Base-by-base conservation (phyloP, 2,329 filamentous ascomycete genomes). In the Fusarium sp. region DNA sequence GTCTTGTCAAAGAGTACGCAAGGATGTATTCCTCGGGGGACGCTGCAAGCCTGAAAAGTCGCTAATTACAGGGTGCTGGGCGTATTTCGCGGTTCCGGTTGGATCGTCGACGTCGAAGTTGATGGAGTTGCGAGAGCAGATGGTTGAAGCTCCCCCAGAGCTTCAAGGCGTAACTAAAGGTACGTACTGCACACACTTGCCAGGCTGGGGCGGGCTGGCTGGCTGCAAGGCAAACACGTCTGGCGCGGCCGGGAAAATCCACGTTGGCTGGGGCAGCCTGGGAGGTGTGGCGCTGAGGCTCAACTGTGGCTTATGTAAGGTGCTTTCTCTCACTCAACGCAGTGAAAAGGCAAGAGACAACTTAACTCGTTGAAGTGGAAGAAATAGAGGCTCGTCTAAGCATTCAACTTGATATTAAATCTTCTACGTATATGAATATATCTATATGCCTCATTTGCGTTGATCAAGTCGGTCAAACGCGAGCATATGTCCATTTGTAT, bases 151-250 rank as follows among this genome's bases (percentile, higher is more conserved):
- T 75, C 72, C 72, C 62, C 50, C 67, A 54, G 72, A 74, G 72
- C 69, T 74, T 75, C 69, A 63, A 38, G 69, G 62, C 50, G 37
- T 56, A 77, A 45, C 40, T 9, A 70, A 54, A 73, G 70, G 73
- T 71, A 78, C 75, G 75, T 76, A 77, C 64, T 29, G 24, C 24
- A 27, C 24, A 72, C 40, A 24, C 64, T 42, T 63, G 50, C 47
- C 35, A 60, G 56, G 38, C 58, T 56, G 58, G 47, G 47, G 47
- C 18, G 14, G 45, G 45, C 45, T 54, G 59, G 67, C 64, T 71
- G 57, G 67, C 64, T 71, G 75, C 80, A 83, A 84, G 83, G 83
- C 83, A 84, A 84, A 84, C 83, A 83, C 79, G 76, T 82, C 82
- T 84, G 82, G 82, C 83, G 83, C 78, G 81, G 80, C 80, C 80